Evolutionary conservation across 2,329 filamentous ascomycete genomes (phyloP).

Genomic region (Colletotrichum kahawae): DNA sequence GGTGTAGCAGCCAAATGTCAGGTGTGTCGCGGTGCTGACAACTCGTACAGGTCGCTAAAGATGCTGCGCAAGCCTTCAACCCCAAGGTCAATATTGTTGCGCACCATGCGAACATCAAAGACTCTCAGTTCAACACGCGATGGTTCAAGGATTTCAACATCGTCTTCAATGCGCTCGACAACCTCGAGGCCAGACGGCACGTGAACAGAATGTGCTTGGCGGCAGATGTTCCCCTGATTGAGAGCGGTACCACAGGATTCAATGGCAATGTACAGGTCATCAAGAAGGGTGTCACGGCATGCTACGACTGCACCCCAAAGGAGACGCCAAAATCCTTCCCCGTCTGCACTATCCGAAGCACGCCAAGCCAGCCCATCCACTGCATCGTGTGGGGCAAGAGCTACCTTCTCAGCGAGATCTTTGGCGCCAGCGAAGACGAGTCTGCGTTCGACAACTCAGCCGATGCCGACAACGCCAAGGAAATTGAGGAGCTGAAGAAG

Average conservation of each 20-base stretch:
- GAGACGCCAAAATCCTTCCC: constrained; percentile 91
- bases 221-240: constrained; percentile 87
- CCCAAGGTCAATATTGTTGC: constrained; percentile 85
- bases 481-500: constrained; percentile 85
- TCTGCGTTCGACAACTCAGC: constrained; percentile 79
- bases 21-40: background rate
- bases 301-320: constrained; percentile 94
- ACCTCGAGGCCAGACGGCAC: constrained; percentile 89
- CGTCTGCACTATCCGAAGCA: constrained; percentile 96
- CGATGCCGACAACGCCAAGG: constrained; percentile 80
- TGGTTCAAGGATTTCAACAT: constrained; percentile 87
- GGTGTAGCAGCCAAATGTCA: background rate
- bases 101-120: constrained; percentile 95
- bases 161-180: constrained; percentile 97
- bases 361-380: constrained; percentile 94
- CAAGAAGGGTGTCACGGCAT: constrained; percentile 88
- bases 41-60: constrained; percentile 79
- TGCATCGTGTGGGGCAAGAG: constrained; percentile 99
- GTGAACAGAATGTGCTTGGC: constrained; percentile 98
- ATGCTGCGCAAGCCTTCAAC: constrained; percentile 89
- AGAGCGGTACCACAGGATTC: constrained; percentile 97
- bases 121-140: constrained; percentile 79
- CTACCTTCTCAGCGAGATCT: constrained; percentile 93
- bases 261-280: constrained; percentile 98
- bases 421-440: constrained; percentile 89